Conservation (phyloP, 352 stramenopile genomes). For the Pythium brassicae region DNA sequence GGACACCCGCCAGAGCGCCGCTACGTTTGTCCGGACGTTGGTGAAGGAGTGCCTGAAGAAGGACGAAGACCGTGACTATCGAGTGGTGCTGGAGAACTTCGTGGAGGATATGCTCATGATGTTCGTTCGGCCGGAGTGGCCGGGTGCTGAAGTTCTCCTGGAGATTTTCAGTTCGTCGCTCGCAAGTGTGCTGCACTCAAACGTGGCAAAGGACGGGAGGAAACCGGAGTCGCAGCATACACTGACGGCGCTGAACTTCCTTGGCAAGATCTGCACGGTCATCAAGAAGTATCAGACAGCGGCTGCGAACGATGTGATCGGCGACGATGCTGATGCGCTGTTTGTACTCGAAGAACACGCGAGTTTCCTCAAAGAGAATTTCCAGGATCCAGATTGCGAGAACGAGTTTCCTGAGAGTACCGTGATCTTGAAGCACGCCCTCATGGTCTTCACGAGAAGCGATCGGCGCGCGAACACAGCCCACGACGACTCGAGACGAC, state of each 20-base stretch:
- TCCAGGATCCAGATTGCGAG: conserved; percentile 13
- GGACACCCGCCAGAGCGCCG: conserved; percentile 30
- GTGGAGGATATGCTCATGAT: conserved; percentile 80
- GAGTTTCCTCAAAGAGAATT: conserved; percentile 18
- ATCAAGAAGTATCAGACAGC: conserved; percentile 60
- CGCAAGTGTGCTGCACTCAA: conserved; percentile 58
- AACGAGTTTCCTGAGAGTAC: conserved; percentile 1
- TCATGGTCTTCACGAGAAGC: conserved; percentile 47
- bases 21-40: conserved; percentile 41
- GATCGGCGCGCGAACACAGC: conserved; percentile 19
- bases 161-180: conserved; percentile 64
- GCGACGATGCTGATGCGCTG: conserved; percentile 38
- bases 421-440: conserved; percentile 59
- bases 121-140: conserved; percentile 77
- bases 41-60: conserved; percentile 82
- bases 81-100: conserved; percentile 76
- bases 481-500: conserved; percentile 38
- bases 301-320: conserved; percentile 24
- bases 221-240: conserved; percentile 67
- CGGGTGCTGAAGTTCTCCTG: conserved; percentile 67
- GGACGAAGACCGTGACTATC: conserved; percentile 69
- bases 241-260: conserved; percentile 57
- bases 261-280: conserved; percentile 74
- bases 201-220: conserved; percentile 47
- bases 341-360: conserved; percentile 54